A percentile compares a stretch with the other conserved stretches of the same genome.
phyloP scores from a whole-genome alignment of 2,329 filamentous ascomycete genomes.

The Lojkania enalia region DNA sequence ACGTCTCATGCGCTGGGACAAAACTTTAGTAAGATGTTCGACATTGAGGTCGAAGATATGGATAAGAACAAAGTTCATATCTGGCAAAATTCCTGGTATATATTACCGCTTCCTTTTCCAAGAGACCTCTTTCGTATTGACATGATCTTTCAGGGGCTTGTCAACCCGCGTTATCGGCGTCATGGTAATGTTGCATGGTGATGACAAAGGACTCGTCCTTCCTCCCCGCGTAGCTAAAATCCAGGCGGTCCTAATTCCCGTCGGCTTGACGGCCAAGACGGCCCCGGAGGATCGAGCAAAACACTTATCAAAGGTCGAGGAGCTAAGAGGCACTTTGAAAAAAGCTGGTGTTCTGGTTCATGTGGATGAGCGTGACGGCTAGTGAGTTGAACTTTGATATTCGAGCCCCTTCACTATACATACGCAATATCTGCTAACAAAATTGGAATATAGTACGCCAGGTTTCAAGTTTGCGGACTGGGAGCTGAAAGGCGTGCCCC shows the following conservation, averaged over 20 bases:
- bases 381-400: too few relatives aligned
- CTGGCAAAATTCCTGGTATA: conserved; percentile 99
- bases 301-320: too few relatives aligned
- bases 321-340: too few relatives aligned
- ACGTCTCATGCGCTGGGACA: conserved; percentile 95
- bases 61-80: conserved; percentile 68
- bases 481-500: conserved; percentile 93
- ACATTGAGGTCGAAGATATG: conserved; percentile 91
- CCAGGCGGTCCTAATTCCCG: conserved; percentile 86
- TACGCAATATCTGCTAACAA: background rate
- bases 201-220: conserved; percentile 92
- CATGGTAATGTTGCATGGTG: conserved; percentile 98
- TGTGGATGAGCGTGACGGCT: conserved; percentile 83
- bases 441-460: too few relatives aligned
- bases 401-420: background rate
- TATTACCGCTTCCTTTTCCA: too few relatives aligned
- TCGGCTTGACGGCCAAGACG: conserved; percentile 90
- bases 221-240: conserved; percentile 86
- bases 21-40: conserved; percentile 99
- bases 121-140: too few relatives aligned
- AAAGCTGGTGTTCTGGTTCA: conserved; percentile 76
- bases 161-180: conserved; percentile 97
- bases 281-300: too few relatives aligned
- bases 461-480: conserved; percentile 99
- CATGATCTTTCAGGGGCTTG: too few relatives aligned